Percentiles rank a stretch among this genome's conserved stretches.
Evolutionary conservation across 257 asterid genomes (phyloP).

Genomic region (Plectranthus barbatus): DNA sequence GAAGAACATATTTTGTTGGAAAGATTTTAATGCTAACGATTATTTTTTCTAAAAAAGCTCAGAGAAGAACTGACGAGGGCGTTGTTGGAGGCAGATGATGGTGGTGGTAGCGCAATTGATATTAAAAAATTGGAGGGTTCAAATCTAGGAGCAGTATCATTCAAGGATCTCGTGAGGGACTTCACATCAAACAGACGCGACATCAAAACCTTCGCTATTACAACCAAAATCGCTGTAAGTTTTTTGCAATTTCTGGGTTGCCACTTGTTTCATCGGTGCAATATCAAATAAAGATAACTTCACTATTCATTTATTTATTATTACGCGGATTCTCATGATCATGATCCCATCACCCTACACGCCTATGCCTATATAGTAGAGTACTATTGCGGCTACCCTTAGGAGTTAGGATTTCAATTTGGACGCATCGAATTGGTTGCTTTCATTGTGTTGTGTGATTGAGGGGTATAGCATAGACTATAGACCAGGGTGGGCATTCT

Average conservation of each 20-base stretch:
- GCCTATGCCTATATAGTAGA: background rate
- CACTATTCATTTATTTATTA: too few relatives aligned
- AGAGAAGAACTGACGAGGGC: conserved; percentile 79
- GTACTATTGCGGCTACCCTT: background rate
- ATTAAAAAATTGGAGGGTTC: conserved; percentile 23
- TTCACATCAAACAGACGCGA: conserved; percentile 57
- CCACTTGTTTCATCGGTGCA: too few relatives aligned
- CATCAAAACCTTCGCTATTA: conserved; percentile 63
- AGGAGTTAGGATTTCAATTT: background rate
- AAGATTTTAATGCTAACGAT: background rate
- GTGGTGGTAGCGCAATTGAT: conserved; percentile 14
- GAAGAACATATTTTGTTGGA: too few relatives aligned
- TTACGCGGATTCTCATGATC: background rate
- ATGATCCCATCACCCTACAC: background rate
- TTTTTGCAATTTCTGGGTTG: background rate
- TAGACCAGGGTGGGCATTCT: background rate
- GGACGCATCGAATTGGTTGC: background rate
- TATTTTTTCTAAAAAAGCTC: conserved; percentile 39
- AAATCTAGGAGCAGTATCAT: conserved; percentile 35
- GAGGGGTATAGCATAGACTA: too few relatives aligned
- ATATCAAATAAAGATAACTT: too few relatives aligned
- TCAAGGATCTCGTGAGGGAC: conserved; percentile 65
- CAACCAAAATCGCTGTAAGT: conserved; percentile 60
- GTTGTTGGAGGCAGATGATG: conserved; percentile 41
- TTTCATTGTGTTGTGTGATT: background rate